Base-by-base conservation (phyloP, 1,284 basidiomycete species). In the Pseudozyma thailandica region DNA sequence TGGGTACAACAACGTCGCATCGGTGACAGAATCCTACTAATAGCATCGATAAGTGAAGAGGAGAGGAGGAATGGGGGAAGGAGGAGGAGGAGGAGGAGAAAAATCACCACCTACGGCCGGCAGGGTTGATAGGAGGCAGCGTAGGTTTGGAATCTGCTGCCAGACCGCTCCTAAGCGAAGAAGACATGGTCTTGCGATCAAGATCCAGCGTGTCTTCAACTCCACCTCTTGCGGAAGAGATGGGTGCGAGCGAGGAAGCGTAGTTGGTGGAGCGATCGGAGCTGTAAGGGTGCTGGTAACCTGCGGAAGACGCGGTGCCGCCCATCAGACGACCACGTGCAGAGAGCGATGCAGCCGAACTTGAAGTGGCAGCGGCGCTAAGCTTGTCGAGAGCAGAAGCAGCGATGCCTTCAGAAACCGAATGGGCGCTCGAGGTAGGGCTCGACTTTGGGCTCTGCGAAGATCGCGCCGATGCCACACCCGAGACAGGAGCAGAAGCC, bases 361-460 rank as follows among this genome's bases (percentile, higher is more conserved):
- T 43, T 10, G 60, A 45, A 8, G 47, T 48, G 13, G 56, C 64
- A 6, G 51, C 54, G 3, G 52, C 35, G 30, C 52, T 57, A 41
- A 68, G 64, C 59, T 60, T 68, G 53, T 72, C 63, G 6, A 66
- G 56, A 4, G 52, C 63, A 27, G 65, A 64, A 6, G 71, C 57
- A 13, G 69, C 62, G 20, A 61, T 57, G 7, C 62, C 65, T 26
- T 68, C 70, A 0, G 70, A 61, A 4, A 57, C 64, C 15, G 70
- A 69, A 57, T 69, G 60, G 35, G 52, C 50, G 54, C 54, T 69
- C 45, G 64, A 65, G 6, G 61, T 69, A 4, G 71, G 65, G 53
- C 71, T 69, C 38, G 64, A 69, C 35, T 73, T 73, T 47, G 71
- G 71, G 50, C 71, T 73, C 38, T 64, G 64, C 25, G 71, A 73